A percentile compares a stretch with the other conserved stretches of the same genome.
These are phyloP conservation scores for Peronospora farinosa DNA, from an alignment of 352 stramenopile species.

Conservation along the genomic window DNA sequence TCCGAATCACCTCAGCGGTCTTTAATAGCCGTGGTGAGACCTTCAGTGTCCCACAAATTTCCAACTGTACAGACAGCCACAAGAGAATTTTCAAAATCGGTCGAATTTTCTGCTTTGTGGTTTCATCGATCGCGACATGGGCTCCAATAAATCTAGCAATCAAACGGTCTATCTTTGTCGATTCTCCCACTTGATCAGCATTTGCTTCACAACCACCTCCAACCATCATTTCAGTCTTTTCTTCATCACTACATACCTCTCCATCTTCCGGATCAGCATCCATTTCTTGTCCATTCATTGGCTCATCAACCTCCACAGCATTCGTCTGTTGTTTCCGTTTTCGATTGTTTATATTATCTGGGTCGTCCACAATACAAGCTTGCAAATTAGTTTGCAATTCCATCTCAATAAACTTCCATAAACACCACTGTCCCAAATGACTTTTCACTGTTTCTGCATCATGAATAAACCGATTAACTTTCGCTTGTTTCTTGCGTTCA, in stretches of 20 bases:
- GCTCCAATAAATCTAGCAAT: constrained; percentile 27
- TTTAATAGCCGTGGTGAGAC: constrained; percentile 57
- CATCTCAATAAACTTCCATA: constrained; percentile 76
- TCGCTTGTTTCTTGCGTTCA: constrained; percentile 66
- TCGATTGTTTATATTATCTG: constrained; percentile 52
- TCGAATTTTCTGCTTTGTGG: constrained; percentile 30
- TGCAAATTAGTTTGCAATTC: constrained; percentile 70
- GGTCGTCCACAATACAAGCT: constrained; percentile 56
- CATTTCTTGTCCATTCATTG: constrained; percentile 15
- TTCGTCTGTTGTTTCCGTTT: constrained; percentile 28
- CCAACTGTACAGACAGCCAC: constrained; percentile 34
- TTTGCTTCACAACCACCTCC: constrained; percentile 1
- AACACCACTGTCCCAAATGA: constrained; percentile 69
- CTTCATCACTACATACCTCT: constrained; percentile 15
- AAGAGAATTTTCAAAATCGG: constrained; percentile 54
- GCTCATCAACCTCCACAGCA: constrained; percentile 6
- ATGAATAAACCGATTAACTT: constrained; percentile 62
- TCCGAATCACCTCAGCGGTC: constrained; percentile 41
- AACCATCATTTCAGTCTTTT: constrained; percentile 9
- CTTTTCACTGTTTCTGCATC: constrained; percentile 56
- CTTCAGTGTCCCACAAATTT: constrained; percentile 28
- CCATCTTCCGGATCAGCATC: constrained; percentile 25
- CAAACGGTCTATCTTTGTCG: constrained; percentile 21
- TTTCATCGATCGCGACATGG: constrained; percentile 34
- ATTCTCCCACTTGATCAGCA: neutral